Evolutionary conservation across 2,329 filamentous ascomycete genomes (phyloP).

Genomic region (Orbilia brochopaga): DNA sequence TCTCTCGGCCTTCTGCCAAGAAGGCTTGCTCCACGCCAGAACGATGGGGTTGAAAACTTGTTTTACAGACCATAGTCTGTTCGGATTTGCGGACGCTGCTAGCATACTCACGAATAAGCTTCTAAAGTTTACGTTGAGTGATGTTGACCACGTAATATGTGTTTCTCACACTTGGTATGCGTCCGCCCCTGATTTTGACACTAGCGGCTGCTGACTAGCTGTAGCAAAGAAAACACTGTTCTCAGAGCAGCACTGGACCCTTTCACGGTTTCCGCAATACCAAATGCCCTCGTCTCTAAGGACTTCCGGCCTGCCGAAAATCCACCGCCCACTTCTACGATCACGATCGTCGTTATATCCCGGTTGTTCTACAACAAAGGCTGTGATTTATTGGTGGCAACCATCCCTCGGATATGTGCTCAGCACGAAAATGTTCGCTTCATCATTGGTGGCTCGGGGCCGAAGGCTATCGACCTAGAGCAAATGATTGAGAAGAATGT

Average conservation of each 20-base stretch:
- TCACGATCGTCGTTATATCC: slow-evolving; percentile 96
- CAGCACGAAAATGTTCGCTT: slow-evolving; percentile 92
- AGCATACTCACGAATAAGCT: slow-evolving; percentile 98
- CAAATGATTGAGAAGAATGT: slow-evolving; percentile 98
- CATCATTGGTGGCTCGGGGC: slow-evolving; percentile 92
- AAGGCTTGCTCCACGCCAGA: slow-evolving; percentile 89
- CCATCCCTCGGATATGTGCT: slow-evolving; percentile 88
- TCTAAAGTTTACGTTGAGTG: slow-evolving; percentile 91
- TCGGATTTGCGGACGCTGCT: slow-evolving; percentile 93
- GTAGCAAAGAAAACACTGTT: slow-evolving; percentile 96
- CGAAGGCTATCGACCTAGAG: slow-evolving; percentile 95
- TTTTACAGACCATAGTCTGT: slow-evolving; percentile 96
- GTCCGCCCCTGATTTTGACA: background rate
- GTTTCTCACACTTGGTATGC: slow-evolving; percentile 94
- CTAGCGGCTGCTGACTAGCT: slow-evolving; percentile 2
- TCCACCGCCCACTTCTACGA: slow-evolving; percentile 67
- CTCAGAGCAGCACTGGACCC: slow-evolving; percentile 92
- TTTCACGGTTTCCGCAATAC: slow-evolving; percentile 95
- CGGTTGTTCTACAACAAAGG: slow-evolving; percentile 99
- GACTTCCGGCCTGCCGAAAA: slow-evolving; percentile 74
- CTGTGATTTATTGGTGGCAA: slow-evolving; percentile 93
- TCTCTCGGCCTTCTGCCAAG: slow-evolving; percentile 89
- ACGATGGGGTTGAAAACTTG: slow-evolving; percentile 97
- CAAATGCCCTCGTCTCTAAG: slow-evolving; percentile 94
- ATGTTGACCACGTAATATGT: slow-evolving; percentile 97